A percentile compares a stretch with the other conserved stretches of the same genome.
phyloP scores from a whole-genome alignment of 2,329 filamentous ascomycete species.

The Pseudogymnoascus sp. region DNA sequence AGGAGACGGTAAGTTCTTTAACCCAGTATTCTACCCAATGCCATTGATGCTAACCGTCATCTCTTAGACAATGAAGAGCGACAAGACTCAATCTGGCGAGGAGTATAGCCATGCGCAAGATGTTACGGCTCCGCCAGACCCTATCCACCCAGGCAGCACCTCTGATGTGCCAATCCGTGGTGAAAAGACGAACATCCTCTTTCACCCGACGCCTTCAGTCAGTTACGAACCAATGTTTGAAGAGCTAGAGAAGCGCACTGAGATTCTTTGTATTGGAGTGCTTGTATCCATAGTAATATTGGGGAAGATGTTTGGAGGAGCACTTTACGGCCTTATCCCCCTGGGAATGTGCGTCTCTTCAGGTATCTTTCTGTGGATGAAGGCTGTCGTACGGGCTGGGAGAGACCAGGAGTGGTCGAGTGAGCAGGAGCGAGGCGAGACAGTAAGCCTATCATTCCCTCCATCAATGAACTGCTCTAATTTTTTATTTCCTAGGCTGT shows the following conservation, averaged over 20 bases:
- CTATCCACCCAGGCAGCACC: slow-evolving; percentile 71
- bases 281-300: slow-evolving; percentile 67
- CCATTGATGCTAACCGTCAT: background rate
- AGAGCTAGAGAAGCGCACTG: slow-evolving; percentile 66
- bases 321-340: slow-evolving; percentile 68
- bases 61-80: slow-evolving; percentile 56
- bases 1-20: slow-evolving; percentile 48
- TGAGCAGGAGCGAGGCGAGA: slow-evolving; percentile 77
- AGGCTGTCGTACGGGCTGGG: slow-evolving; percentile 76
- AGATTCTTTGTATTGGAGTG: slow-evolving; percentile 61
- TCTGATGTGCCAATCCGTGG: slow-evolving; percentile 93
- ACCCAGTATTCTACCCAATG: no score
- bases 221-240: slow-evolving; percentile 86
- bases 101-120: slow-evolving; percentile 85
- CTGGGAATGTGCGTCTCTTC: slow-evolving; percentile 64
- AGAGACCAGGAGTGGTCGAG: slow-evolving; percentile 81
- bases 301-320: slow-evolving; percentile 72
- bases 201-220: slow-evolving; percentile 86
- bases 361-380: slow-evolving; percentile 82
- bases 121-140: slow-evolving; percentile 83
- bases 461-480: background rate
- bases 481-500: slow-evolving; percentile 50
- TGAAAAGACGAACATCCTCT: slow-evolving; percentile 93
- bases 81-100: slow-evolving; percentile 61
- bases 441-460: slow-evolving; percentile 36